Evolutionary conservation across 108 stramenopile genomes (phyloP), one percentile per base, ranked within the genome.

Genomic region (Cafeteria roenbergensis): DNA sequence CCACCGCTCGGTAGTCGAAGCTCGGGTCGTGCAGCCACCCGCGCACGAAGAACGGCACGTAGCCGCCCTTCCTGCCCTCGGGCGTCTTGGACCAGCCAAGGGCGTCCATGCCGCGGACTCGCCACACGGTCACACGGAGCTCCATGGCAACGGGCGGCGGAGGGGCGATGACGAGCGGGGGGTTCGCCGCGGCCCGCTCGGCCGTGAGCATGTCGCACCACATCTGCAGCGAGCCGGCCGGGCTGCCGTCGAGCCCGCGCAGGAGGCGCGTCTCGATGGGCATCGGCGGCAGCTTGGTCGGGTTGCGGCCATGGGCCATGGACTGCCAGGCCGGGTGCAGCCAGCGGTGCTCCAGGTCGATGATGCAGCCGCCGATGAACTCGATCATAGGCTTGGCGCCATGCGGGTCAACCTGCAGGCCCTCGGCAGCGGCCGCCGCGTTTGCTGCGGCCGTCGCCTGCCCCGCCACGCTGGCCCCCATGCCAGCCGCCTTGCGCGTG

Each of bases 301-400:
- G 14, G 14, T 12, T 33, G 56, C 32, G 56, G 56, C 32, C 8
- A 9, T 22, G 2, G 3, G 20, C 59, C 36, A 61, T 21, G 36
- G 22, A n/a, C 20, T 61, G 59, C 59, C 59, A 61, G 20, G 59
- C 34, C 8, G 59, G 59, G 59, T 61, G 34, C 59, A 61, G n/a
- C 59, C 59, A 61, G 9, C 59, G 59, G 17, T 38, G 34, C 59
- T 61, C 59, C 17, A 61, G 59, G n/a, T 61, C 59, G 2, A 61
- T 32, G 24, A 35, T 38, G 22, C 2, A 24, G 37, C 59, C 59
- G 9, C 59, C 59, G n/a, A 61, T 21, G n/a, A 61, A 22, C 21
- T 12, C n/a, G n/a, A n/a, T n/a, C n/a, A n/a, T n/a, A n/a, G n/a
- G n/a, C n/a, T n/a, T n/a, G n/a, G n/a, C n/a, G n/a, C n/a, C n/a